Conservation (phyloP, 1,139 yeast species). For the Nadsonia starkeyi-henricii region DNA sequence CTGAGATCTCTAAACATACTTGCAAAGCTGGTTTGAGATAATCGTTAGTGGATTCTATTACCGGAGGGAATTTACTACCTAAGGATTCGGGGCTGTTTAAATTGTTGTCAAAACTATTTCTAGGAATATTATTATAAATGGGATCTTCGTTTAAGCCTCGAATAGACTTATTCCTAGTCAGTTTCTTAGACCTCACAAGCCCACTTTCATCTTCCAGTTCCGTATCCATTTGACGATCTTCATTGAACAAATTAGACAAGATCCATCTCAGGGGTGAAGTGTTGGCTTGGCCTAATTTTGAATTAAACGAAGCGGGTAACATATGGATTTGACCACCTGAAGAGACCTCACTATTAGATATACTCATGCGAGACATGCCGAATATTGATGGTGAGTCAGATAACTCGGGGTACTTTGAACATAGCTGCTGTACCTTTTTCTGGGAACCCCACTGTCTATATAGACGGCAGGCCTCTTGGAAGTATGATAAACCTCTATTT, state of each 20-base stretch:
- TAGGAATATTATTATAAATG: not conserved
- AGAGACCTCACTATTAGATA: constrained; percentile 2
- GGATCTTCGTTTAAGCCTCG: not conserved
- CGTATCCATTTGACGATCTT: constrained; percentile 9
- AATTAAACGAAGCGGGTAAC: constrained; percentile 5
- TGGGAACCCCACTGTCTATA: constrained; percentile 24
- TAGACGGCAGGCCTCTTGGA: constrained; percentile 19
- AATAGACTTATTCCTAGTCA: not conserved
- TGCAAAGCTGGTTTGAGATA: constrained; percentile 21
- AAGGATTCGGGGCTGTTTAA: not conserved
- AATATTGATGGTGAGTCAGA: constrained; percentile 8
- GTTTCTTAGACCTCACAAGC: not conserved
- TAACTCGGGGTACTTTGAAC: constrained; percentile 15
- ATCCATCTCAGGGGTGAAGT: constrained; percentile 20
- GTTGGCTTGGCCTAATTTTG: constrained; percentile 11
- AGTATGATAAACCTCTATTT: constrained; percentile 15
- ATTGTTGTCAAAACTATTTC: not conserved
- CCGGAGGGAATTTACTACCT: not conserved
- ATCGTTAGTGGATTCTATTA: constrained; percentile 1
- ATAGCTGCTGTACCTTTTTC: constrained; percentile 16
- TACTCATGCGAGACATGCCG: constrained; percentile 12
- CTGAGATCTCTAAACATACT: constrained; percentile 38
- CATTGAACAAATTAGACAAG: constrained; percentile 18
- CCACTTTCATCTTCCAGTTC: not conserved
- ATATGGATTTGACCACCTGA: not conserved